Percentiles rank a stretch among this genome's conserved stretches.
phyloP scores from a whole-genome alignment of 192 early-diverging fungal genomes.

The Mortierella hygrophila region DNA sequence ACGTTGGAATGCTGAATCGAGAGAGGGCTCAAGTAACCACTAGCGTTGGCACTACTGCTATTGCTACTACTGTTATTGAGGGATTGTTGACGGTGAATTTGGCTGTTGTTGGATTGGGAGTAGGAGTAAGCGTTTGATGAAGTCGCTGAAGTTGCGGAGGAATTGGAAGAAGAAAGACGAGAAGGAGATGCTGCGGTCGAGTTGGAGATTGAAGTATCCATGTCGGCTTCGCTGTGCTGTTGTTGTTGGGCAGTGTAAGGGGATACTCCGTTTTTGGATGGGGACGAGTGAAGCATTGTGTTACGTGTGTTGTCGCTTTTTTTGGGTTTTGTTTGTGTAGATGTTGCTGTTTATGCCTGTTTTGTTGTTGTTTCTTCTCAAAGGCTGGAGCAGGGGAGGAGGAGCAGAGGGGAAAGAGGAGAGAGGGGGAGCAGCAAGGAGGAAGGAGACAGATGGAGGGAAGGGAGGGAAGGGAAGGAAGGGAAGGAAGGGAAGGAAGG shows the following conservation, averaged over 20 bases:
- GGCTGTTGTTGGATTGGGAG: neutral
- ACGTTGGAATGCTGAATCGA: constrained; percentile 25
- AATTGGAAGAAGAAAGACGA: neutral
- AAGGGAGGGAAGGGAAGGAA: neutral
- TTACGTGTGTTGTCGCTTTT: neutral
- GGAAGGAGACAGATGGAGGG: neutral
- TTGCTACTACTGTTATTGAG: neutral
- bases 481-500: neutral
- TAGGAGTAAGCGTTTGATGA: neutral
- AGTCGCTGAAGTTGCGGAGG: neutral
- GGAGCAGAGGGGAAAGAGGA: neutral
- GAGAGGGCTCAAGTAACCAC: constrained; percentile 32
- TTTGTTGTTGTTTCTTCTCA: neutral
- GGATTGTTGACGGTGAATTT: neutral
- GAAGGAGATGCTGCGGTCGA: constrained; percentile 1
- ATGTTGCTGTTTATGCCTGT: no score
- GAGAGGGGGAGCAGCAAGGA: neutral
- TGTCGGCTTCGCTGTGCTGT: constrained; percentile 26
- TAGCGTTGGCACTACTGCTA: constrained; percentile 10
- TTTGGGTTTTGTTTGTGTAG: neutral
- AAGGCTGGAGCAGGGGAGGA: neutral
- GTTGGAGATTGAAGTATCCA: neutral
- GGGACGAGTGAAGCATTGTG: constrained; percentile 31
- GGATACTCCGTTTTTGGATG: constrained; percentile 3
- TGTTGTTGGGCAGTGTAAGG: constrained; percentile 10